A percentile compares a stretch with the other conserved stretches of the same genome.
These are phyloP conservation scores for Carex pumila DNA, from an alignment of 176 grass and related monocot species.

Conservation along the genomic window DNA sequence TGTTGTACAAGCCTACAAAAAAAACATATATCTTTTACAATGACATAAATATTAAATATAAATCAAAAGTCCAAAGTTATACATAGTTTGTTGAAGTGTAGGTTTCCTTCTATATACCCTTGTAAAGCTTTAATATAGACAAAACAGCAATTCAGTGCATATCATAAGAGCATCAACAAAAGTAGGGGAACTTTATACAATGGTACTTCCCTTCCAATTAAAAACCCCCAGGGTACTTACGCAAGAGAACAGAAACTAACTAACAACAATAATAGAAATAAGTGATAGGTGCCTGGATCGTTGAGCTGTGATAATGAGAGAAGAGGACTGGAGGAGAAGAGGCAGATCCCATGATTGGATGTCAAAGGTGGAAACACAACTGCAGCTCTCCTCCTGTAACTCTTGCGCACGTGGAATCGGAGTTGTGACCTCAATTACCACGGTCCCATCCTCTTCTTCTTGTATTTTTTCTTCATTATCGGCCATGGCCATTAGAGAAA, in stretches of 20 bases:
- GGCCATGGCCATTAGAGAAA: background rate
- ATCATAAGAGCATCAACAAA: background rate
- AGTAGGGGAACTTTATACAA: background rate
- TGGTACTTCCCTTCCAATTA: background rate
- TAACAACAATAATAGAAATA: background rate
- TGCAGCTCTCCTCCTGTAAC: background rate
- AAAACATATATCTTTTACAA: background rate
- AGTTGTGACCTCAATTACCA: background rate
- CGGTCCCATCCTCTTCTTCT: background rate
- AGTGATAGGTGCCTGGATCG: background rate
- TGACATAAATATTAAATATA: background rate
- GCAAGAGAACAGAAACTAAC: background rate
- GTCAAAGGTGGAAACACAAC: background rate
- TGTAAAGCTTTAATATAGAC: background rate
- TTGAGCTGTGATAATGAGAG: background rate
- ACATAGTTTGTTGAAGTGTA: background rate
- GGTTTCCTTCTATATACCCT: background rate
- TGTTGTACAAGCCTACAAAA: conserved; percentile 10
- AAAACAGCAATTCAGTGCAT: background rate
- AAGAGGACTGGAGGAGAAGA: background rate
- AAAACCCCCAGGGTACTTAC: background rate
- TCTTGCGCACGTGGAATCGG: background rate
- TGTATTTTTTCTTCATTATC: background rate
- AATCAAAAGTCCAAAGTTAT: background rate
- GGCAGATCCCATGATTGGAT: background rate